These are phyloP conservation scores for Yamadazyma taylorii DNA, from an alignment of 1,139 yeast genomes.

Conservation along the genomic window DNA sequence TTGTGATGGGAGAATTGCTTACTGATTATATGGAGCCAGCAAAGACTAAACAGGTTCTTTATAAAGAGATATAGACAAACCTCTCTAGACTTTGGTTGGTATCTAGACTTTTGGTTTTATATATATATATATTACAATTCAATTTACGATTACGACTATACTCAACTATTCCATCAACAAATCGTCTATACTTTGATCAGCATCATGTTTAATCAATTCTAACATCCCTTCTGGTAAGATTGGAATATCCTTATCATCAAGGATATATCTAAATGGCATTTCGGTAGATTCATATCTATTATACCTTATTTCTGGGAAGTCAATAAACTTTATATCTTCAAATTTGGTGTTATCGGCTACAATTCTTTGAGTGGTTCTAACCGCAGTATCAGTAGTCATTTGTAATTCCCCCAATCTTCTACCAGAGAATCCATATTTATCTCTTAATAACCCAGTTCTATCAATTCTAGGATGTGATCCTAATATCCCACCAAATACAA, in stretches of 20 bases:
- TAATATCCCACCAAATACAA: conserved; percentile 92
- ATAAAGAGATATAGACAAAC: conserved; percentile 13
- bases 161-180: conserved; percentile 32
- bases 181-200: conserved; percentile 74
- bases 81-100: too few species aligned
- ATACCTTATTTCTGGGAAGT: conserved; percentile 91
- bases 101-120: too few species aligned
- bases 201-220: conserved; percentile 78
- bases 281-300: conserved; percentile 89
- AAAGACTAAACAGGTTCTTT: conserved; percentile 25
- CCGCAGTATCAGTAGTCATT: conserved; percentile 98
- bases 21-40: conserved; percentile 21
- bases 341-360: conserved; percentile 56
- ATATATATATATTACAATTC: conserved; percentile 1
- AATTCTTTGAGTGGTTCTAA: conserved; percentile 82
- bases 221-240: conserved; percentile 92
- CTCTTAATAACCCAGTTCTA: conserved; percentile 84
- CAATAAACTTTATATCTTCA: conserved; percentile 77
- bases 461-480: conserved; percentile 98
- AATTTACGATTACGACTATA: not conserved
- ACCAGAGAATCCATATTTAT: conserved; percentile 78
- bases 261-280: conserved; percentile 94
- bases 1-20: conserved; percentile 59
- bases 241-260: conserved; percentile 63
- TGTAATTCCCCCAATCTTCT: conserved; percentile 84